Conservation (phyloP, 148 eudicot genomes). For the Vaccinium corymbosum region DNA sequence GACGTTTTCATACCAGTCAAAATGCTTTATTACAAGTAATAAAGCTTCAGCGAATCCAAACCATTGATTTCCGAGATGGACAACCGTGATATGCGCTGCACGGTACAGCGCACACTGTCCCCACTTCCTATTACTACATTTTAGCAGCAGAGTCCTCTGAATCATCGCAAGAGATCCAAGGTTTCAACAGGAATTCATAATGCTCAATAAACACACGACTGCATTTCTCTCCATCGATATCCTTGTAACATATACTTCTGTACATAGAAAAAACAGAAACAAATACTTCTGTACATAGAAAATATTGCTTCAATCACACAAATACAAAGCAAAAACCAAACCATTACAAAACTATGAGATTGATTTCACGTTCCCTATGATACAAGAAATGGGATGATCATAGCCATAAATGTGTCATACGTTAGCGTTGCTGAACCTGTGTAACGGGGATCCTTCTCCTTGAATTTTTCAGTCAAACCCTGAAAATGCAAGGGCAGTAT, state of each 20-base stretch:
- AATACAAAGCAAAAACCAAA: background rate
- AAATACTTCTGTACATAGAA: background rate
- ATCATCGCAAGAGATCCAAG: background rate
- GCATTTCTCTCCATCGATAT: background rate
- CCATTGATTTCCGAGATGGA: too few relatives aligned
- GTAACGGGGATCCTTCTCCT: slow-evolving; percentile 66
- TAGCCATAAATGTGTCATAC: slow-evolving; percentile 67
- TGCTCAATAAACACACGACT: background rate
- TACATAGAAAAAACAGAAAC: background rate
- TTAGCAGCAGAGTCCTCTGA: background rate
- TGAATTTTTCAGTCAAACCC: slow-evolving; percentile 86
- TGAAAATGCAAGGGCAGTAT: slow-evolving; percentile 19
- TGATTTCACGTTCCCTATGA: slow-evolving; percentile 14
- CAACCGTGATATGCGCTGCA: too few relatives aligned
- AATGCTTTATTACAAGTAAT: too few relatives aligned
- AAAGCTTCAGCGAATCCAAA: too few relatives aligned
- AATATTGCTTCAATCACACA: background rate
- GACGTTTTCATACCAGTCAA: too few relatives aligned
- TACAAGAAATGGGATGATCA: slow-evolving; percentile 71
- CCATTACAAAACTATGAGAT: background rate
- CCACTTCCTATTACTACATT: background rate
- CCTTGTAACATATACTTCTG: background rate
- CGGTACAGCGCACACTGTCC: too few relatives aligned
- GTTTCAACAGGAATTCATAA: background rate
- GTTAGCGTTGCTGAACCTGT: slow-evolving; percentile 62